phyloP scores from a whole-genome alignment of 139 green algal genomes.

The Chlorella sp. region DNA sequence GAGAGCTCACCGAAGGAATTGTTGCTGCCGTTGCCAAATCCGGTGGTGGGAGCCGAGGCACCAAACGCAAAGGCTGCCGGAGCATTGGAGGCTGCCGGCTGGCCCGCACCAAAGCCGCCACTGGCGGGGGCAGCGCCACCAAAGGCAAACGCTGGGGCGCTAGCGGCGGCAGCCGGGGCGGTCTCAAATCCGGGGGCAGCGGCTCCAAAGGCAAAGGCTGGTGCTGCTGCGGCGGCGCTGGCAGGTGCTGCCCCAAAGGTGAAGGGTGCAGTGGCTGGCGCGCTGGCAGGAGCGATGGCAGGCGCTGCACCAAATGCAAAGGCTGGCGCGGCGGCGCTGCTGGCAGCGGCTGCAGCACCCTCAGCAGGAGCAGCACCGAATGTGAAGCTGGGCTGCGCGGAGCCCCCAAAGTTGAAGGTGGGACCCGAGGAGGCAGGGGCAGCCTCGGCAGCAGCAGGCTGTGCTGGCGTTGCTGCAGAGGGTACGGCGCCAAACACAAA shows the following conservation, averaged over 20 bases:
- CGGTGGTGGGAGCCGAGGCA: not conserved
- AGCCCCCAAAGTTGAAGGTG: not conserved
- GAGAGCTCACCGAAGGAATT: not conserved
- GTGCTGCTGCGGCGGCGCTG: not conserved
- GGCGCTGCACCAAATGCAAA: slow-evolving; percentile 2
- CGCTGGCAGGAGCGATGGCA: not conserved
- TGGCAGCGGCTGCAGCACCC: not conserved
- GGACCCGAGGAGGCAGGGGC: not conserved
- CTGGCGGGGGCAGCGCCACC: not conserved
- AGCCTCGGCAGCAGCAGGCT: not conserved
- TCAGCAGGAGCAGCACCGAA: not conserved
- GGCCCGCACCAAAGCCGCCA: not conserved
- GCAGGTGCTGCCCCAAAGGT: not conserved
- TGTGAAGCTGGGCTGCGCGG: not conserved
- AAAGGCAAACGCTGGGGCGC: not conserved
- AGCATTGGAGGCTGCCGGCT: not conserved
- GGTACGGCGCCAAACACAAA: not conserved
- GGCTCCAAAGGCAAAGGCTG: not conserved
- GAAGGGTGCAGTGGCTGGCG: not conserved
- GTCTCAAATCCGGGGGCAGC: not conserved
- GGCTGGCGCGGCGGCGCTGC: not conserved
- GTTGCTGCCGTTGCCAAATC: not conserved
- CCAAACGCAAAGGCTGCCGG: not conserved
- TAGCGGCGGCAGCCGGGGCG: not conserved
- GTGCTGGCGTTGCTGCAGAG: not conserved